These are phyloP conservation scores for Elaeagnus macrophylla DNA, from an alignment of 306 rosid genomes.

Conservation along the genomic window DNA sequence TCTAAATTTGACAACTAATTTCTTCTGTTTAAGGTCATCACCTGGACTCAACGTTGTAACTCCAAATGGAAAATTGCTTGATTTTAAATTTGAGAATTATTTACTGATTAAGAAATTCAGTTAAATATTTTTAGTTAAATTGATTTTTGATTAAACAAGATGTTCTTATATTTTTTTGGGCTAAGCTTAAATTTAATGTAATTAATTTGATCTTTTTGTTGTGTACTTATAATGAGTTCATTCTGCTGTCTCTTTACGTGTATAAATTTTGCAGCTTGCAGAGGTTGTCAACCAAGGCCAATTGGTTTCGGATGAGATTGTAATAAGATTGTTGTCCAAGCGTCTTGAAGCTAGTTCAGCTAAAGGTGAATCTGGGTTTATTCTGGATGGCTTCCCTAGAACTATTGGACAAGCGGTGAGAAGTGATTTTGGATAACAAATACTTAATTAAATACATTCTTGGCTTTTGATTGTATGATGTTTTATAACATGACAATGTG, in stretches of 20 bases:
- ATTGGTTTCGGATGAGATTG: constrained; percentile 45
- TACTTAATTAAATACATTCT: no score
- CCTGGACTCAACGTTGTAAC: no score
- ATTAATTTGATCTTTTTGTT: not conserved
- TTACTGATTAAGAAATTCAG: no score
- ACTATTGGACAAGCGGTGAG: constrained; percentile 43
- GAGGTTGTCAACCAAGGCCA: constrained; percentile 39
- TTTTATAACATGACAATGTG: not conserved
- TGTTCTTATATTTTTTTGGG: not conserved
- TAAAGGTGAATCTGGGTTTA: constrained; percentile 37
- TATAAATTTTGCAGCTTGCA: constrained; percentile 29
- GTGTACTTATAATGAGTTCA: not conserved
- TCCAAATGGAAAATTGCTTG: no score
- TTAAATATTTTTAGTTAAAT: no score
- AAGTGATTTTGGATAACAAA: not conserved
- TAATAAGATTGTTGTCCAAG: constrained; percentile 35
- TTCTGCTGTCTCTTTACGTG: not conserved
- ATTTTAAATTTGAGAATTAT: no score
- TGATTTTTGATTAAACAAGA: no score
- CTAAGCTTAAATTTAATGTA: not conserved
- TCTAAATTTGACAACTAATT: no score
- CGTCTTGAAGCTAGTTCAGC: constrained; percentile 30
- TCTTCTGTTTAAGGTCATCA: no score
- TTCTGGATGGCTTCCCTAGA: constrained; percentile 48
- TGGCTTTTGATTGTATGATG: not conserved